A percentile compares a stretch with the other conserved stretches of the same genome.
Evolutionary conservation across 305 asterid genomes (phyloP).

Genomic region (Rubia balearica): DNA sequence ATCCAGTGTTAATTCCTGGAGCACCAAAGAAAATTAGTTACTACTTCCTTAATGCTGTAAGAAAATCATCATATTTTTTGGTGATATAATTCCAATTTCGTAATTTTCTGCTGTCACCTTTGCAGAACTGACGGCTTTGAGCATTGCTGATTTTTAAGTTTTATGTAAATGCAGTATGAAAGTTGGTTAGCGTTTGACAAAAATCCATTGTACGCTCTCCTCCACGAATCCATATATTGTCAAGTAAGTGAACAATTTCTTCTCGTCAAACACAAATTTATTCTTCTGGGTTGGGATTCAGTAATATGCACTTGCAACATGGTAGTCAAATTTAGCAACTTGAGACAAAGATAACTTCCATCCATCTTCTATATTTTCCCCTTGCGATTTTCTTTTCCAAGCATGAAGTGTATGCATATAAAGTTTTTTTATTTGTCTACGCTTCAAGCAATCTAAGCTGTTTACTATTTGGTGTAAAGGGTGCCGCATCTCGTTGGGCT

Average conservation of each 20-base stretch:
- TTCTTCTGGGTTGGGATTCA: not conserved
- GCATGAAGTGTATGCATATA: too few relatives aligned
- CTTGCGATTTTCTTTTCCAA: not conserved
- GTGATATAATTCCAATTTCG: not conserved
- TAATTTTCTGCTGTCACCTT: not conserved
- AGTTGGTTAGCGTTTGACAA: constrained; percentile 63
- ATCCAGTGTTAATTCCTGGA: constrained; percentile 75
- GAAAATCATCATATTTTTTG: constrained; percentile 19
- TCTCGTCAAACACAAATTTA: not conserved
- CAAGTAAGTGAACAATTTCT: constrained; percentile 45
- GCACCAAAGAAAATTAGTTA: constrained; percentile 69
- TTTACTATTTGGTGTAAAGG: constrained; percentile 36
- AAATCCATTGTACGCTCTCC: constrained; percentile 79
- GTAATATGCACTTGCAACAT: not conserved
- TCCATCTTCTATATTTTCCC: not conserved
- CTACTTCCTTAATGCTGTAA: constrained; percentile 74
- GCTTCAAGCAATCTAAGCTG: too few relatives aligned
- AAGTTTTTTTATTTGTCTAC: too few relatives aligned
- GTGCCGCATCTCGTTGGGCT: constrained; percentile 80
- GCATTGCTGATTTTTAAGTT: constrained; percentile 11
- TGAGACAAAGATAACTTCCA: not conserved
- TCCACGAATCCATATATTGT: constrained; percentile 90
- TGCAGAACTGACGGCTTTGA: not conserved
- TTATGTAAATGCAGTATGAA: constrained; percentile 59
- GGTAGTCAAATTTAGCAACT: not conserved